Evolutionary conservation across 768 basidiomycete genomes (phyloP), one percentile per base, ranked within the genome.

Genomic region (Filobasidium wieringae): DNA sequence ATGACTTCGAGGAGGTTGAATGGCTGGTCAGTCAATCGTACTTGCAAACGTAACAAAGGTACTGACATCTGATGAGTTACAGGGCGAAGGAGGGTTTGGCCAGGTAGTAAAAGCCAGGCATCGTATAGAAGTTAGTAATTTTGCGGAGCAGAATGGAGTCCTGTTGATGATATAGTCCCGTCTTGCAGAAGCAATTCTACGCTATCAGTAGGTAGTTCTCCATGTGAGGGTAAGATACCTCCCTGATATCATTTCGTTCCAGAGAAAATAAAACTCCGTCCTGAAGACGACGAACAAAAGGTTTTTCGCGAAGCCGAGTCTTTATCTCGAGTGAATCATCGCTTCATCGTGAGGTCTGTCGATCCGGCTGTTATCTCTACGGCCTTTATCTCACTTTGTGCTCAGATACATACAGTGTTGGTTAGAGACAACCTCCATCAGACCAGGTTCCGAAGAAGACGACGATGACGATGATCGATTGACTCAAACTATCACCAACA

Each of bases 81-180:
- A 89, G 86, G 90, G 90, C 0, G 85, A 85, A 68, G 91, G 91
- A 0, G 88, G 74, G 0, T 93, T 89, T 71, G 90, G 90, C 0
- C 87, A 88, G n/a, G 90, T 95, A 0, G 89, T 95, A 30, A 95
- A 95, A 70, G 91, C 90, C 2, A 79, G 84, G 45, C 90, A 93
- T 67, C 87, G 83, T 76, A 83, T 92, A 22, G 91, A 95, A 68
- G 80, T 78, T 11, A 79, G 86, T 24, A 29, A 3, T 17, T 26
- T 47, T 47, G 4, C 29, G 43, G 29, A 24, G 22, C 14, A 47
- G 43, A 47, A 24, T 22, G 4, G n/a, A 5, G 43, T 47, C 43
- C 5, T 17, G n/a, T 3, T 2, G 19, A 19, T 47, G 43, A 47
- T 17, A 19, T n/a, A n/a, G n/a, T 24, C 4, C n/a, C 33, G 36